Conservation (phyloP, 129 eudicot genomes). For the Escallonia herrerae region DNA sequence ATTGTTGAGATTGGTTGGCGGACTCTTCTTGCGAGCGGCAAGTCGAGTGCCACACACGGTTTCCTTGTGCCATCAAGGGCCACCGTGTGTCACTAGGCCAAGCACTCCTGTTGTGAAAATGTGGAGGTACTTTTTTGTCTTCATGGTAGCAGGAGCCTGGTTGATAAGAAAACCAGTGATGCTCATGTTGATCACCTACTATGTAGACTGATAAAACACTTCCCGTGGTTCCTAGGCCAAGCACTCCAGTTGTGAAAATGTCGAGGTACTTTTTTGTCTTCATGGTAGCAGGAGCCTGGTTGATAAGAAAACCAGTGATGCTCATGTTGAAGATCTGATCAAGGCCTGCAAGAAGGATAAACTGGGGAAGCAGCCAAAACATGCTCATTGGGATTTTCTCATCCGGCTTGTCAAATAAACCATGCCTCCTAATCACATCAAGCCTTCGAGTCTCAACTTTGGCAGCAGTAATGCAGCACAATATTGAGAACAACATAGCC, state of each 20-base stretch:
- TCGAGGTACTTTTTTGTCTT: constrained; percentile 2
- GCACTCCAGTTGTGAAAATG: constrained; percentile 24
- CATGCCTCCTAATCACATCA: constrained; percentile 23
- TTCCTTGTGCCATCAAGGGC: too few species aligned
- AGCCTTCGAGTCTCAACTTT: constrained; percentile 43
- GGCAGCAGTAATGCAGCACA: constrained; percentile 64
- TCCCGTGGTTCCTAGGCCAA: constrained; percentile 50
- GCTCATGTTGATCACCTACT: constrained; percentile 57
- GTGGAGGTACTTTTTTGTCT: constrained; percentile 2
- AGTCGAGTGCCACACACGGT: too few species aligned
- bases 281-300: constrained; percentile 34
- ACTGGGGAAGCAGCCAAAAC: constrained; percentile 54
- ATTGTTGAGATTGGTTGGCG: too few species aligned
- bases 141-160: constrained; percentile 34
- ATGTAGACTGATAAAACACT: constrained; percentile 57
- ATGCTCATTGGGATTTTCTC: constrained; percentile 49
- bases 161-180: constrained; percentile 18
- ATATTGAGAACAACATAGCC: constrained; percentile 35
- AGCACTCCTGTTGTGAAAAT: constrained; percentile 27
- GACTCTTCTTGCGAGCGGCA: too few species aligned
- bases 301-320: constrained; percentile 17
- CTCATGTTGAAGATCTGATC: constrained; percentile 31
- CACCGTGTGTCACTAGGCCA: constrained; percentile 49
- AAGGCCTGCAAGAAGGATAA: constrained; percentile 43
- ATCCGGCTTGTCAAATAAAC: constrained; percentile 44